Percentiles rank a stretch among this genome's conserved stretches.
phyloP scores from a whole-genome alignment of 2,329 filamentous ascomycete genomes.

The Samsoniella hepiali region DNA sequence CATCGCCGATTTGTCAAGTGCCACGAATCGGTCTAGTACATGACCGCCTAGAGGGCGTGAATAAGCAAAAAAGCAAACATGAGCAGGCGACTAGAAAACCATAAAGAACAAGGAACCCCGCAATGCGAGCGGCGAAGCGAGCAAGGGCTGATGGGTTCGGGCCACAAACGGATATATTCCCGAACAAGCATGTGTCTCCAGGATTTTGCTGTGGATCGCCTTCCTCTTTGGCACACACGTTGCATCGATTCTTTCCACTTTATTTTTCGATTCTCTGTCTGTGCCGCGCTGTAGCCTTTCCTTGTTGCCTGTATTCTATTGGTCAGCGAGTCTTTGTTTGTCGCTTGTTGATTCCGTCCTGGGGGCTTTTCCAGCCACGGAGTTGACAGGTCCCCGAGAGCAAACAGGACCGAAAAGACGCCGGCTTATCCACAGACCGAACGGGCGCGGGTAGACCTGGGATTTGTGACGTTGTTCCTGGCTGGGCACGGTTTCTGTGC shows the following conservation, averaged over 20 bases:
- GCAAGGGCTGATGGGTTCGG: not conserved
- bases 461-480: not conserved
- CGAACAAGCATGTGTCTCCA: not conserved
- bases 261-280: not conserved
- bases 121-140: not conserved
- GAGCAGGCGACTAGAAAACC: not conserved
- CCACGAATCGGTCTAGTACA: not conserved
- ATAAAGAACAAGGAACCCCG: not conserved
- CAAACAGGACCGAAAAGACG: not conserved
- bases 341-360: not conserved
- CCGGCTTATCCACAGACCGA: not conserved
- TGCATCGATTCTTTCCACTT: not conserved
- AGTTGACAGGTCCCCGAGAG: not conserved
- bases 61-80: not conserved
- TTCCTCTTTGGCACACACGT: not conserved
- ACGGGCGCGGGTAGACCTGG: not conserved
- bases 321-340: not conserved
- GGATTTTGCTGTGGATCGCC: not conserved
- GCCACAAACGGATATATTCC: conserved; percentile 1
- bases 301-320: not conserved
- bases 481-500: not conserved
- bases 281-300: no score
- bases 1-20: not conserved
- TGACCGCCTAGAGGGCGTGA: not conserved
- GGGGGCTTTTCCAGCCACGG: not conserved